Conservation (phyloP, 2,329 filamentous ascomycete species). For the Colletotrichum theobromicola region DNA sequence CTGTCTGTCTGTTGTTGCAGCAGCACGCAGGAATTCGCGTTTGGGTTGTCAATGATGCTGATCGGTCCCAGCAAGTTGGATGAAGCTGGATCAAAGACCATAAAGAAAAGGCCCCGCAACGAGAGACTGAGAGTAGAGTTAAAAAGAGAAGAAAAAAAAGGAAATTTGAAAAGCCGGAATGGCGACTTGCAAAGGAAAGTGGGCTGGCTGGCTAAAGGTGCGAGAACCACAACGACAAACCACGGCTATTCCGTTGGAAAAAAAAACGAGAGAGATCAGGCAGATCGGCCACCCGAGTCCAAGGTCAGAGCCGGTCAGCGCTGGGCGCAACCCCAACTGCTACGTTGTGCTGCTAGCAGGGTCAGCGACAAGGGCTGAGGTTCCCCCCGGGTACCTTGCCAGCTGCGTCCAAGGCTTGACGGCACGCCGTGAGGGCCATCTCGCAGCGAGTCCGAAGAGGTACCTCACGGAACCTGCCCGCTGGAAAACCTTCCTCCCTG, state of each 20-base stretch:
- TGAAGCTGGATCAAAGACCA: not conserved
- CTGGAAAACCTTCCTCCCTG: not conserved
- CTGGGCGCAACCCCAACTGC: not conserved
- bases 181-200: slow-evolving; percentile 8
- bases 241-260: not conserved
- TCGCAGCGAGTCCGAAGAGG: not conserved
- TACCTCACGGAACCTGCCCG: not conserved
- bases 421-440: not conserved
- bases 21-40: not conserved
- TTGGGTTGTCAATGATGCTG: not conserved
- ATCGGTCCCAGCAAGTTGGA: not conserved
- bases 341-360: not conserved
- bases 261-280: not conserved
- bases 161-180: not conserved
- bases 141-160: not conserved
- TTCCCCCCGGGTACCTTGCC: not conserved
- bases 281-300: not conserved
- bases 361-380: not conserved
- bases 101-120: not conserved
- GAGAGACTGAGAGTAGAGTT: not conserved
- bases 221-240: not conserved
- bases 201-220: not conserved
- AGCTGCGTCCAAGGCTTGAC: not conserved
- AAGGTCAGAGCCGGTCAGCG: slow-evolving; percentile 7
- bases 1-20: not conserved